Conservation (phyloP, 306 rosid genomes). For the Cicer bijugum region DNA sequence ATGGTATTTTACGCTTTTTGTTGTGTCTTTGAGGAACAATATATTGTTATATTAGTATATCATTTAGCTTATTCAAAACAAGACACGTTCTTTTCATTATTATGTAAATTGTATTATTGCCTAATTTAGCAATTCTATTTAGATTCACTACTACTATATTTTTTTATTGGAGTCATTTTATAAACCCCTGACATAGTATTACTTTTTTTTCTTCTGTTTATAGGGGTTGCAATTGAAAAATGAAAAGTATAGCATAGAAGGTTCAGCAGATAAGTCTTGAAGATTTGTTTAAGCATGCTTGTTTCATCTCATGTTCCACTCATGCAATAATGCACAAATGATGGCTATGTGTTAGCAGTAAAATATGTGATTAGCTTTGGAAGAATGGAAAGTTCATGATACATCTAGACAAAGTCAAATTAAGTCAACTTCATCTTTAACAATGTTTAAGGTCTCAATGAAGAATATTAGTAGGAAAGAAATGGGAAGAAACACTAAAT, state of each 20-base stretch:
- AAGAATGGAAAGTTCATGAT: constrained; percentile 27
- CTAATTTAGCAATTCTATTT: not conserved
- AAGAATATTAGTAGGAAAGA: constrained; percentile 18
- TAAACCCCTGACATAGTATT: too few species aligned
- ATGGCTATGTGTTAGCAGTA: not conserved
- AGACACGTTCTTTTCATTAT: not conserved
- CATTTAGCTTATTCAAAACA: not conserved
- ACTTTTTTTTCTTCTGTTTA: too few species aligned
- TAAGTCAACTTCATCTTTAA: constrained; percentile 35
- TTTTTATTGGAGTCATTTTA: too few species aligned
- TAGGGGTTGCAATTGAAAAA: not conserved
- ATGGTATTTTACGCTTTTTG: not conserved
- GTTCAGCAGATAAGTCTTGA: constrained; percentile 28
- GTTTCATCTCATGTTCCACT: constrained; percentile 38
- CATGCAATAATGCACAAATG: not conserved
- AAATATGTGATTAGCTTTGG: constrained; percentile 16
- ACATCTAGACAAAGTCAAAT: not conserved
- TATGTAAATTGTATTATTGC: not conserved
- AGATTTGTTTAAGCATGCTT: constrained; percentile 36
- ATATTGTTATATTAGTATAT: not conserved
- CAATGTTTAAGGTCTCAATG: constrained; percentile 16
- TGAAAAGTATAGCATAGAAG: constrained; percentile 25
- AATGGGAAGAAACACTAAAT: not conserved
- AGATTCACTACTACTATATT: too few species aligned
- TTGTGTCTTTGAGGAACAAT: not conserved